Conservation (phyloP, 805 yeast genomes). For the Saccharomyces eubayanus region DNA sequence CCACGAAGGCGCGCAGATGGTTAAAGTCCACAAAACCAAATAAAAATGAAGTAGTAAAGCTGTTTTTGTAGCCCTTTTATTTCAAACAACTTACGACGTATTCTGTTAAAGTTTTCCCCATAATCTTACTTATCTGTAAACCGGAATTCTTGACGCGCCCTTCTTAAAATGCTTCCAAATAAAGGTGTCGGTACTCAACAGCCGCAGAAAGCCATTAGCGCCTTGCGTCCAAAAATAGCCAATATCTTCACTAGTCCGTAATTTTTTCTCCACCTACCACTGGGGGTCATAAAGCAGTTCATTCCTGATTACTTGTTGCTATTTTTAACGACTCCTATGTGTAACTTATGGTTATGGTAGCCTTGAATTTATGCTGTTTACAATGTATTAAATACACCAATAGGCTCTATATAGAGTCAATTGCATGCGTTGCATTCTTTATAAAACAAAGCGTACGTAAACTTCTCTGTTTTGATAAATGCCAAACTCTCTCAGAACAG, state of each 20-base stretch:
- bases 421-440: background rate
- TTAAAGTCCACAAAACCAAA: background rate
- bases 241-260: background rate
- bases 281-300: too few species aligned
- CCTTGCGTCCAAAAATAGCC: background rate
- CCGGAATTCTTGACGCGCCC: background rate
- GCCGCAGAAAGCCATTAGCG: background rate
- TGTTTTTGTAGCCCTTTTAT: background rate
- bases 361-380: background rate
- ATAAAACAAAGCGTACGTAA: background rate
- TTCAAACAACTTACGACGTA: background rate
- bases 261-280: too few species aligned
- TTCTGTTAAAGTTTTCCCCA: background rate
- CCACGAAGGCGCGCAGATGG: background rate
- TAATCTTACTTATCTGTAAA: background rate
- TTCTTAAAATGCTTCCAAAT: background rate
- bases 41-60: background rate
- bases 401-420: background rate
- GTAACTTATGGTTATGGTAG: background rate
- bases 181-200: background rate
- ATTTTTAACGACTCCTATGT: background rate
- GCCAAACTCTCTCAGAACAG: background rate
- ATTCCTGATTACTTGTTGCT: background rate
- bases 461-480: background rate
- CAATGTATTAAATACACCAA: background rate